A percentile compares a stretch with the other conserved stretches of the same genome.
phyloP scores from a whole-genome alignment of 2,329 filamentous ascomycete genomes.

The Exophiala mesophila region DNA sequence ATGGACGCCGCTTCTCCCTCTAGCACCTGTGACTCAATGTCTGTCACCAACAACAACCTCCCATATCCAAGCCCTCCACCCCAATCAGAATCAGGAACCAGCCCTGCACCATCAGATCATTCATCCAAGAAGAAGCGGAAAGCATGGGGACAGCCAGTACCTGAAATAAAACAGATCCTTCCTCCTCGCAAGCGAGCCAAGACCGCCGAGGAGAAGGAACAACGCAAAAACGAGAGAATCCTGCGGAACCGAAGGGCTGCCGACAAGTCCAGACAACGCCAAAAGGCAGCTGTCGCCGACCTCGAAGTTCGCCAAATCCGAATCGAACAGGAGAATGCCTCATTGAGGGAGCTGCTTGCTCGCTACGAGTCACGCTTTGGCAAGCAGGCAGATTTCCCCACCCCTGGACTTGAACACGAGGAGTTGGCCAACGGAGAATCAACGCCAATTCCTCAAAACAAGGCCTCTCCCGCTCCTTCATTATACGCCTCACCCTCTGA shows the following conservation, averaged over 20 bases:
- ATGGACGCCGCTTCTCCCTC: conserved; percentile 6
- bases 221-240: conserved; percentile 93
- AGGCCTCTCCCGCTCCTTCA: conserved; percentile 32
- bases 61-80: conserved; percentile 21
- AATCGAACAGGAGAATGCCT: conserved; percentile 66
- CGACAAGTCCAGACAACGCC: conserved; percentile 92
- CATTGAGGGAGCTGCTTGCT: conserved; percentile 60
- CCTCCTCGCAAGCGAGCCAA: conserved; percentile 81
- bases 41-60: not conserved
- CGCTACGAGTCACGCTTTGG: conserved; percentile 51
- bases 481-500: conserved; percentile 37
- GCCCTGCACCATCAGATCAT: conserved; percentile 15
- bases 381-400: conserved; percentile 20
- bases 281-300: conserved; percentile 82
- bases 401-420: conserved; percentile 8
- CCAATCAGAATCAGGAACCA: conserved; percentile 18
- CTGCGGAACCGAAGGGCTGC: conserved; percentile 93
- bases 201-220: conserved; percentile 98
- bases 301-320: conserved; percentile 61
- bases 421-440: conserved; percentile 18
- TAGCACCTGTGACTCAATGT: conserved; percentile 7
- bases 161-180: conserved; percentile 68
- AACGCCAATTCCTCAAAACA: conserved; percentile 35
- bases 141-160: conserved; percentile 97
- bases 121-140: conserved; percentile 74